These are phyloP conservation scores for Penicillium nordicum DNA, from an alignment of 2,329 filamentous ascomycete species.

Conservation along the genomic window DNA sequence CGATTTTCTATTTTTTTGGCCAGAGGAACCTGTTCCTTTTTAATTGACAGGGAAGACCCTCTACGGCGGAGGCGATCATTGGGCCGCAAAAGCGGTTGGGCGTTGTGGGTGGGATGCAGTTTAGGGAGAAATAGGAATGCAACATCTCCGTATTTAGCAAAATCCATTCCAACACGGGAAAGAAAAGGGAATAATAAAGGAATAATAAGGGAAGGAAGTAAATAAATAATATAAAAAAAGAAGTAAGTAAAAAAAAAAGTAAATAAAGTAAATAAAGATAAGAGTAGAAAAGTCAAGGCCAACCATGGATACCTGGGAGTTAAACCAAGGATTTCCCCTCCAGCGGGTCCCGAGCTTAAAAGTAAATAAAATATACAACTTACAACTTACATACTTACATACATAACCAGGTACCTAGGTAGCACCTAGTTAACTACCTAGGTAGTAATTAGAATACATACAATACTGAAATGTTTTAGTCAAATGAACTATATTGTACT, in stretches of 20 bases:
- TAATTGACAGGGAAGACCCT: constrained; percentile 5
- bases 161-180: neutral
- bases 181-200: neutral
- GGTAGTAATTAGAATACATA: neutral
- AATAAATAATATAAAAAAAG: neutral
- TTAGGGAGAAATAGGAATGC: constrained; percentile 8
- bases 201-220: neutral
- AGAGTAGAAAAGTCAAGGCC: neutral
- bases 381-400: no score
- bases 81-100: constrained; percentile 24
- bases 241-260: neutral
- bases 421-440: no score
- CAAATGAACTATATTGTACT: neutral
- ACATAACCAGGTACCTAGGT: no score
- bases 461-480: neutral
- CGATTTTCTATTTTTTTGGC: neutral
- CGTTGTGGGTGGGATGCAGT: constrained; percentile 1
- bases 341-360: constrained; percentile 19
- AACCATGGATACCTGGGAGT: constrained; percentile 7
- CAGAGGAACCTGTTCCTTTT: neutral
- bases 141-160: neutral
- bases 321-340: constrained; percentile 13
- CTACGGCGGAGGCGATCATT: constrained; percentile 20
- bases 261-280: neutral
- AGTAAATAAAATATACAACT: neutral